Conservation (phyloP, 495 filamentous ascomycete species). For the Penicillium cinerascens region DNA sequence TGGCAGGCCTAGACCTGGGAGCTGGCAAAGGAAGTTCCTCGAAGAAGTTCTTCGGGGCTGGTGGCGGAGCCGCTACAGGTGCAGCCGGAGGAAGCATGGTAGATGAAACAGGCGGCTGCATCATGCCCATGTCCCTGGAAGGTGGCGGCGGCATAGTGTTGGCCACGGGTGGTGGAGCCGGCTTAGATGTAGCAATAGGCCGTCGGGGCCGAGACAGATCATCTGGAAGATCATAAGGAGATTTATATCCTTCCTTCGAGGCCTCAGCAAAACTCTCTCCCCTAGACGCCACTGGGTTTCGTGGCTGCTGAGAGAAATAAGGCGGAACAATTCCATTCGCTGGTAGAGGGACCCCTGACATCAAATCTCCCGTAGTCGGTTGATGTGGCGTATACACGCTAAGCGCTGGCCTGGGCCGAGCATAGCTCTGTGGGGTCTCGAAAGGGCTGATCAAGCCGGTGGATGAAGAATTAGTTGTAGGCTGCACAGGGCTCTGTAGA, state of each 20-base stretch:
- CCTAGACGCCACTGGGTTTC: conserved; percentile 36
- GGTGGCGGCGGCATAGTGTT: conserved; percentile 40
- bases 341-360: conserved; percentile 29
- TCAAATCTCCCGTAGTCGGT: conserved; percentile 39
- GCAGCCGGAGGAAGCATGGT: conserved; percentile 28
- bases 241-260: conserved; percentile 84
- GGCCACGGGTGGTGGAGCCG: conserved; percentile 22
- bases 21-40: conserved; percentile 75
- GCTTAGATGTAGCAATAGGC: conserved; percentile 45
- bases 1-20: conserved; percentile 49
- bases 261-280: conserved; percentile 82
- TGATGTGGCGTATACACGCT: conserved; percentile 43
- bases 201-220: conserved; percentile 68
- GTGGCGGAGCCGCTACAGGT: conserved; percentile 25
- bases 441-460: conserved; percentile 31
- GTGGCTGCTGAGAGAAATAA: conserved; percentile 38
- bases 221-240: conserved; percentile 92
- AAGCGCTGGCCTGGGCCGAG: conserved; percentile 16
- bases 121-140: conserved; percentile 60
- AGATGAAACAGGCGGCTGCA: conserved; percentile 26
- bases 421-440: conserved; percentile 25
- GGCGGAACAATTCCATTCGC: conserved; percentile 34
- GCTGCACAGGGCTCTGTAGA: conserved; percentile 15
- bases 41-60: conserved; percentile 66
- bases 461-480: conserved; percentile 1